phyloP scores from a whole-genome alignment of 2,329 filamentous ascomycete genomes.

The Thelonectria olida region DNA sequence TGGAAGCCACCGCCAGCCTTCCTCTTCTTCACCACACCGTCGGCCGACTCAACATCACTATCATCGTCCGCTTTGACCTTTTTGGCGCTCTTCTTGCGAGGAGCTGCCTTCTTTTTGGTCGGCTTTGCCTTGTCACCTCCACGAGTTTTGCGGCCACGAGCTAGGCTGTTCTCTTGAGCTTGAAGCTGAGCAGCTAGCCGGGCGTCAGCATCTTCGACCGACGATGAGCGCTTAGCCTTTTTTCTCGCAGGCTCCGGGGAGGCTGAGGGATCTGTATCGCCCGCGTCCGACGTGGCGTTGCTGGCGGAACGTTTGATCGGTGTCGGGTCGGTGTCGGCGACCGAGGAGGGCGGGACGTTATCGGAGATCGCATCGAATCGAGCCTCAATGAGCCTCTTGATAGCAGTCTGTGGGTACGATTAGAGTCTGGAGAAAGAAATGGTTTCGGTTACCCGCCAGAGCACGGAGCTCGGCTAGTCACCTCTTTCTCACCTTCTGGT shows the following conservation, averaged over 20 bases:
- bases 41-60: slow-evolving; percentile 75
- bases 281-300: slow-evolving; percentile 48
- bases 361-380: slow-evolving; percentile 76
- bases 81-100: slow-evolving; percentile 78
- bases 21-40: slow-evolving; percentile 68
- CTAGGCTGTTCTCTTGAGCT: slow-evolving; percentile 84
- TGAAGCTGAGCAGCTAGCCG: slow-evolving; percentile 88
- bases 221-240: slow-evolving; percentile 72
- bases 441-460: neutral
- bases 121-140: slow-evolving; percentile 68
- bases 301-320: slow-evolving; percentile 47
- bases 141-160: slow-evolving; percentile 76
- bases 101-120: slow-evolving; percentile 68
- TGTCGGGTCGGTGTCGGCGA: slow-evolving; percentile 43
- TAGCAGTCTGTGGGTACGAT: slow-evolving; percentile 61
- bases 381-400: slow-evolving; percentile 77
- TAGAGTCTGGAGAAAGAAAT: slow-evolving; percentile 8
- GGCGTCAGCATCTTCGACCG: slow-evolving; percentile 80
- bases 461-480: neutral
- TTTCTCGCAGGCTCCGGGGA: slow-evolving; percentile 62
- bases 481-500: slow-evolving; percentile 61
- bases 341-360: slow-evolving; percentile 53
- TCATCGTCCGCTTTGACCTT: slow-evolving; percentile 83
- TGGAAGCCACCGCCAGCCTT: slow-evolving; percentile 95
- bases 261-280: slow-evolving; percentile 59